phyloP scores from a whole-genome alignment of 306 rosid genomes.

The Dryas drummondii region DNA sequence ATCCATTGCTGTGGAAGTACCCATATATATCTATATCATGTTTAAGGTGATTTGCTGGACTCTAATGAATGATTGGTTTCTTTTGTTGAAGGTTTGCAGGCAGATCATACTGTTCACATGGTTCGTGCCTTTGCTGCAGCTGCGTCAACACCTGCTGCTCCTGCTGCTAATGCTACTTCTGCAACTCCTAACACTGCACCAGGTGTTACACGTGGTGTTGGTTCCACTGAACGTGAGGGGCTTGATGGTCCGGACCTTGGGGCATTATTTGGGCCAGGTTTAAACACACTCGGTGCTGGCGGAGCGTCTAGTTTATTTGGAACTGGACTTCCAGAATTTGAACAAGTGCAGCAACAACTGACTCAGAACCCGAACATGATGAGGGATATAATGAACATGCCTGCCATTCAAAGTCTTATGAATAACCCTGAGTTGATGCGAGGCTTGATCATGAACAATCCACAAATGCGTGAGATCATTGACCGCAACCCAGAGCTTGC shows the following conservation, averaged over 20 bases:
- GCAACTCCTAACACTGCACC: constrained; percentile 33
- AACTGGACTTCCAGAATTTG: constrained; percentile 51
- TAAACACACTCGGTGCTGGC: constrained; percentile 34
- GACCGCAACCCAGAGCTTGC: constrained; percentile 67
- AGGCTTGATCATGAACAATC: constrained; percentile 57
- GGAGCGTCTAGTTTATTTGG: constrained; percentile 38
- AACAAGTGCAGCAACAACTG: constrained; percentile 63
- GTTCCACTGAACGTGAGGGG: constrained; percentile 47
- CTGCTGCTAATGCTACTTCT: constrained; percentile 25
- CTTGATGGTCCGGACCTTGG: constrained; percentile 40
- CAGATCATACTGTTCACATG: constrained; percentile 65
- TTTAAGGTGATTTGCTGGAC: not conserved
- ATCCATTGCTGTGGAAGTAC: not conserved
- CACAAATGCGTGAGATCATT: constrained; percentile 61
- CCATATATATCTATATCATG: not conserved
- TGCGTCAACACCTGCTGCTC: constrained; percentile 34
- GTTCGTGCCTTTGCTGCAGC: constrained; percentile 54
- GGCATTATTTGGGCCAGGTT: constrained; percentile 52
- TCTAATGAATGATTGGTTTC: not conserved
- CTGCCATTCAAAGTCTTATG: constrained; percentile 64
- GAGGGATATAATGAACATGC: constrained; percentile 68
- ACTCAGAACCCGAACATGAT: constrained; percentile 63
- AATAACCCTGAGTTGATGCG: constrained; percentile 63
- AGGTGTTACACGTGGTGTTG: constrained; percentile 60
- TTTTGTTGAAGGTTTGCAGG: constrained; percentile 42